Evolutionary conservation across 2,329 filamentous ascomycete species (phyloP).

Genomic region (Elsinoe arachidis): DNA sequence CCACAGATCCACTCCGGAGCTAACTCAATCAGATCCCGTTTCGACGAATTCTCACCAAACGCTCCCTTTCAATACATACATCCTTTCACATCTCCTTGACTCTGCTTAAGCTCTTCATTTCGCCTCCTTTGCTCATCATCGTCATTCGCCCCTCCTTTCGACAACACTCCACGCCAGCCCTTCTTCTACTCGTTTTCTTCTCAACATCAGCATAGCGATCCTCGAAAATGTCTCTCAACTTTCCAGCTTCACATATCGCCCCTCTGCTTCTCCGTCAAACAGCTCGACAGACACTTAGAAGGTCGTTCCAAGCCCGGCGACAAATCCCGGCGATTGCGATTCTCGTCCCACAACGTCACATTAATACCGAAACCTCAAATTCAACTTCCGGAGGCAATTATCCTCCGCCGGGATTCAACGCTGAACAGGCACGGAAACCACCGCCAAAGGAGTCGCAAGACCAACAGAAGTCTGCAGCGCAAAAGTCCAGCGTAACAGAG

Average conservation of each 20-base stretch:
- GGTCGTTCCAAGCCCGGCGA: slow-evolving; percentile 37
- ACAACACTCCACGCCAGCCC: background rate
- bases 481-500: slow-evolving; percentile 20
- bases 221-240: slow-evolving; percentile 39
- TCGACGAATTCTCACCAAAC: slow-evolving; percentile 7
- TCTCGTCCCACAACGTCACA: slow-evolving; percentile 42
- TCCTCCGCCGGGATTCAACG: slow-evolving; percentile 83
- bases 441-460: slow-evolving; percentile 50
- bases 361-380: slow-evolving; percentile 51
- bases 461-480: slow-evolving; percentile 20
- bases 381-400: slow-evolving; percentile 45
- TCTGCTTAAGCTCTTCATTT: slow-evolving; percentile 3
- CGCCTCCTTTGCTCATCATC: background rate
- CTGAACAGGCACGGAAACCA: slow-evolving; percentile 82
- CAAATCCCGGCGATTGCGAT: slow-evolving; percentile 50
- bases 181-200: background rate
- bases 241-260: slow-evolving; percentile 36
- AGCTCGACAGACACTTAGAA: slow-evolving; percentile 33
- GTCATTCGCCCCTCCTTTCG: background rate
- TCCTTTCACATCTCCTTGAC: background rate
- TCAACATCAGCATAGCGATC: background rate
- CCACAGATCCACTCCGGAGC: background rate
- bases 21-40: background rate
- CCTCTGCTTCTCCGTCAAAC: slow-evolving; percentile 40
- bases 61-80: background rate